These are phyloP conservation scores for Puccinia novopanici DNA, from an alignment of 1,284 basidiomycete species.

Conservation along the genomic window DNA sequence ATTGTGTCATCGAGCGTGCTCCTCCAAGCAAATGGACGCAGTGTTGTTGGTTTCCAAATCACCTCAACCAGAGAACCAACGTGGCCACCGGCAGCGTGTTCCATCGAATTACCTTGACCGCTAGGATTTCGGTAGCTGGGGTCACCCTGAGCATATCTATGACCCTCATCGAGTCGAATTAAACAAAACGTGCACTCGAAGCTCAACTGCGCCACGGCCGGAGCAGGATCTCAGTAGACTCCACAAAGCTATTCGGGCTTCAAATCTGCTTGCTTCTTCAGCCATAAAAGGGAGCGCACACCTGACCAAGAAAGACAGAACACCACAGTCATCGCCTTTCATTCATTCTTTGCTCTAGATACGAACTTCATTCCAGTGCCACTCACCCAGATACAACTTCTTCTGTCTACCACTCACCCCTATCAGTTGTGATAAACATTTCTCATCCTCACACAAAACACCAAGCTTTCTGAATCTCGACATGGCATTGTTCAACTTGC, in stretches of 20 bases:
- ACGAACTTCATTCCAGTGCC: not conserved
- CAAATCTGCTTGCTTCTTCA: not conserved
- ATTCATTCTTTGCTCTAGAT: not conserved
- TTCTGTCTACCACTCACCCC: not conserved
- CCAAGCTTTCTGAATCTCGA: not conserved
- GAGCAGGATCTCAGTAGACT: not conserved
- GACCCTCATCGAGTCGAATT: not conserved
- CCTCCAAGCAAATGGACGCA: too few species aligned
- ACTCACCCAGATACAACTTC: not conserved
- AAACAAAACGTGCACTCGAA: too few species aligned
- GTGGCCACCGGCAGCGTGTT: not conserved
- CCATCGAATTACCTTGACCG: not conserved
- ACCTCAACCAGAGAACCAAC: not conserved
- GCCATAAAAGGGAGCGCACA: not conserved
- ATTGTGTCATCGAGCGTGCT: too few species aligned
- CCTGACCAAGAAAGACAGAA: not conserved
- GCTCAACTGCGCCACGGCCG: not conserved
- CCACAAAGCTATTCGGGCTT: not conserved
- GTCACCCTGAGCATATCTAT: not conserved
- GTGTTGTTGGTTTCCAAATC: too few species aligned
- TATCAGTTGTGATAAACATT: not conserved
- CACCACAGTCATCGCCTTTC: not conserved
- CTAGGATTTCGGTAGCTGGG: not conserved
- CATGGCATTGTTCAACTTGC: slow-evolving; percentile 1
- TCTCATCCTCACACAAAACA: not conserved